phyloP scores from a whole-genome alignment of 192 early-diverging fungal genomes.

The Gonapodya sp. region DNA sequence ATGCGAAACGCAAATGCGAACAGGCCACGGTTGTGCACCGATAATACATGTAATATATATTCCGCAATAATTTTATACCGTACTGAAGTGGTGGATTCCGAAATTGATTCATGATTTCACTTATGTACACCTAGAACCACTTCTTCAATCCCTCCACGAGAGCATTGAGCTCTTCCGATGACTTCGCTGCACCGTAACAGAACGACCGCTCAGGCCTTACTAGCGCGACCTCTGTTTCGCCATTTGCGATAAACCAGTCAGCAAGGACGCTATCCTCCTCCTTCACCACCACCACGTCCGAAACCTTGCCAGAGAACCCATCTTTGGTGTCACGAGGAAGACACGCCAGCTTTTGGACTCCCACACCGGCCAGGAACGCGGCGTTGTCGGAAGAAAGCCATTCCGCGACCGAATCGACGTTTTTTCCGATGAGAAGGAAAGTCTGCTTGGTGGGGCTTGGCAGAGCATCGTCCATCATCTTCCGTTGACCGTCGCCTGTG shows the following conservation, averaged over 20 bases:
- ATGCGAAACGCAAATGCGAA: too few relatives aligned
- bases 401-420: neutral
- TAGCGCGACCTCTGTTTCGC: neutral
- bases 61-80: too few relatives aligned
- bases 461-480: neutral
- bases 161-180: neutral
- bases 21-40: too few relatives aligned
- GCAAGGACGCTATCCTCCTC: neutral
- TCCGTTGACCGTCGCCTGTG: neutral
- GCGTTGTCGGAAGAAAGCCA: neutral
- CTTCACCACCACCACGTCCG: neutral
- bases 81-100: too few relatives aligned
- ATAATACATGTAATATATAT: too few relatives aligned
- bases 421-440: neutral
- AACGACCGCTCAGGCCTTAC: neutral
- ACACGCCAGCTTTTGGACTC: neutral
- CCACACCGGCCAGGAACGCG: neutral
- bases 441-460: neutral
- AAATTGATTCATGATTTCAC: too few relatives aligned
- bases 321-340: neutral
- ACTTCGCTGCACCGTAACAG: neutral
- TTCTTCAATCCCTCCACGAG: neutral
- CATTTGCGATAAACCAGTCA: neutral
- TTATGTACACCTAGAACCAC: too few relatives aligned
- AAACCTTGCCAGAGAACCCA: neutral